Evolutionary conservation across 768 basidiomycete genomes (phyloP).

Genomic region (Neoboletus magnificus): DNA sequence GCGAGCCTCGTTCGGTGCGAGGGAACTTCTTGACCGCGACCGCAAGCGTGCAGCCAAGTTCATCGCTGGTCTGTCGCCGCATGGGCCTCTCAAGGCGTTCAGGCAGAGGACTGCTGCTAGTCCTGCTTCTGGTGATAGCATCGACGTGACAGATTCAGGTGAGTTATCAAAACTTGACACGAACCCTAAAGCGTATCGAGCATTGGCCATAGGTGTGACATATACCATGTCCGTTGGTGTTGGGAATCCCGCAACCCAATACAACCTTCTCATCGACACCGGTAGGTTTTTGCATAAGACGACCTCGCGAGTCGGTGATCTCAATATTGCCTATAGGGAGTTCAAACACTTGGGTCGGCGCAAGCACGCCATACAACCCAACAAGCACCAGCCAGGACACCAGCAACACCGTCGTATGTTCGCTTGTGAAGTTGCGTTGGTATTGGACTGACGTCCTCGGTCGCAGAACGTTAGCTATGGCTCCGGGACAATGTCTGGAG

Average conservation of each 20-base stretch:
- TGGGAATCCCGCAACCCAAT: slow-evolving; percentile 47
- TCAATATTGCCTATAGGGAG: slow-evolving; percentile 28
- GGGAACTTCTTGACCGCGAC: slow-evolving; percentile 51
- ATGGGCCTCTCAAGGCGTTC: slow-evolving; percentile 43
- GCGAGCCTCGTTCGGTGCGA: slow-evolving; percentile 36
- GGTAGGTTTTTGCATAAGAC: slow-evolving; percentile 30
- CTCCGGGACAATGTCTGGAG: slow-evolving; percentile 50
- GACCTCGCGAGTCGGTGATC: neutral
- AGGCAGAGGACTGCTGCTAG: slow-evolving; percentile 15
- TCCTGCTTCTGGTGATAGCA: slow-evolving; percentile 24
- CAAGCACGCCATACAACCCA: slow-evolving; percentile 41
- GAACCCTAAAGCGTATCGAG: neutral
- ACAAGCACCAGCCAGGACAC: slow-evolving; percentile 46
- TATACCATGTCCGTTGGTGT: slow-evolving; percentile 54
- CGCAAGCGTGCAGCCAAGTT: slow-evolving; percentile 53
- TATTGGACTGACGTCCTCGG: neutral
- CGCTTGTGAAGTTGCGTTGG: neutral
- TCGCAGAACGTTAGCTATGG: slow-evolving; percentile 50
- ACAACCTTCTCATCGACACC: slow-evolving; percentile 56
- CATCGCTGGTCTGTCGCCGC: slow-evolving; percentile 50
- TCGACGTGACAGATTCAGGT: slow-evolving; percentile 59
- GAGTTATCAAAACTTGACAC: neutral
- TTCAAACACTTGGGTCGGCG: slow-evolving; percentile 59
- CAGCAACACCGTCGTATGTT: slow-evolving; percentile 35
- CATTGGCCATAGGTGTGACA: slow-evolving; percentile 38